Evolutionary conservation across 352 stramenopile species (phyloP), one percentile per base, ranked within the genome.

Genomic region (Phytopythium delawarense): DNA sequence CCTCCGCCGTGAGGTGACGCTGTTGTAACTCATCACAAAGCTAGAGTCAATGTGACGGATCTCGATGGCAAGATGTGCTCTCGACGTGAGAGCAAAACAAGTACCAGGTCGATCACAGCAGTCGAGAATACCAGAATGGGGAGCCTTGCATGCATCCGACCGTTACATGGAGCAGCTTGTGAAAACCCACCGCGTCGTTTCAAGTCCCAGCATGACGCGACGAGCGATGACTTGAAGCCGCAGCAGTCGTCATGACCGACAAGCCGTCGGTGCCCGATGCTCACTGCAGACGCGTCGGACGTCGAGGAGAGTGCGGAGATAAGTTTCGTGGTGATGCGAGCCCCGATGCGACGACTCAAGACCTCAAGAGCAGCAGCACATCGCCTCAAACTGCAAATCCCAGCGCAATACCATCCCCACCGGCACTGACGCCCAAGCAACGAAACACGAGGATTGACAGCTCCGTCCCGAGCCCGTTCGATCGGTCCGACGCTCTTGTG

Each of bases 401-500:
- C 20, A 49, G 20, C 20, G 18, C 42, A 49, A 54, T 54, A 23
- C 25, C 48, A 13, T 54, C 16, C 2, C 2, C 25, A 15, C 8
- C 25, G 7, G 1, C n/a, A 7, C 15, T 16, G 16, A n/a, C 28
- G 13, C 1, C 28, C 4, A 37, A 21, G 25, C 48, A 37, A 7
- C 4, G 35, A n/a, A 13, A 48, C 13, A 16, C 7, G 12, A 21
- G 54, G 3, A 18, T 35, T 21, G 54, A 59, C 54, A 59, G 54
- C 37, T 37, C 54, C 5, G 23, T n/a, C 2, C n/a, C 37, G 15
- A 50, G 54, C 8, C 54, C 37, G 15, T 61, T 62, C 57, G 69
- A 71, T 45, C 32, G 46, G 7, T 61, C 39, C 6, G 65, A 76
- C 21, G 65, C 65, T 50, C 62, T 87, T 13, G 32, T 74, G 28